A percentile compares a stretch with the other conserved stretches of the same genome.
phyloP scores from a whole-genome alignment of 805 yeast species.

The Helenozyma rhizophorensis region DNA sequence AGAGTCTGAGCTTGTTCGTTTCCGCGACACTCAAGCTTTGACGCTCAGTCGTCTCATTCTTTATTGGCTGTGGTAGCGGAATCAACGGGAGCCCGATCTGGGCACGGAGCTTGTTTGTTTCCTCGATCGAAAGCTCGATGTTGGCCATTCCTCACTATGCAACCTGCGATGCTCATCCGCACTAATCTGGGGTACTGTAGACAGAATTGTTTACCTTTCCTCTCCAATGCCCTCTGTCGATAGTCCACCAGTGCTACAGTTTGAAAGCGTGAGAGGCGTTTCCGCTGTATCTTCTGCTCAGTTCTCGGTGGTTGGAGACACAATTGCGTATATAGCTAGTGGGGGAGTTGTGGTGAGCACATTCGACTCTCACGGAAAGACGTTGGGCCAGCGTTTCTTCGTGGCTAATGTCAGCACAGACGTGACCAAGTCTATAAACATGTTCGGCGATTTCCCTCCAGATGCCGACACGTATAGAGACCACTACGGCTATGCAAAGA shows the following conservation, averaged over 20 bases:
- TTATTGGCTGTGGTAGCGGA: slow-evolving; percentile 12
- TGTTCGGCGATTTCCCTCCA: not conserved
- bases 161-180: no score
- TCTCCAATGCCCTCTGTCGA: not conserved
- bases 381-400: slow-evolving; percentile 43
- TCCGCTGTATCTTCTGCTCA: slow-evolving; percentile 42
- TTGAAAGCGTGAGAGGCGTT: slow-evolving; percentile 35
- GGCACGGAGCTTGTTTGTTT: slow-evolving; percentile 50
- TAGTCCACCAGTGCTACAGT: not conserved
- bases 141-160: slow-evolving; percentile 2
- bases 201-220: no score
- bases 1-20: slow-evolving; percentile 15
- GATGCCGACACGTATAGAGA: slow-evolving; percentile 22
- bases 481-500: slow-evolving; percentile 30
- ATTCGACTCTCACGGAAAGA: slow-evolving; percentile 16
- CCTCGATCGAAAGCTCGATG: slow-evolving; percentile 40
- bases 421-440: not conserved
- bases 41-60: not conserved
- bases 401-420: slow-evolving; percentile 37
- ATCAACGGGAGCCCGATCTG: slow-evolving; percentile 54
- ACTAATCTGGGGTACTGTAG: no score
- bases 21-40: not conserved
- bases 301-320: slow-evolving; percentile 34
- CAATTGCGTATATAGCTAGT: slow-evolving; percentile 52
- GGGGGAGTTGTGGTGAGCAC: slow-evolving; percentile 55